A percentile compares a stretch with the other conserved stretches of the same genome.
phyloP scores from a whole-genome alignment of 2,329 filamentous ascomycete genomes.

The Apiospora rasikravindrae region DNA sequence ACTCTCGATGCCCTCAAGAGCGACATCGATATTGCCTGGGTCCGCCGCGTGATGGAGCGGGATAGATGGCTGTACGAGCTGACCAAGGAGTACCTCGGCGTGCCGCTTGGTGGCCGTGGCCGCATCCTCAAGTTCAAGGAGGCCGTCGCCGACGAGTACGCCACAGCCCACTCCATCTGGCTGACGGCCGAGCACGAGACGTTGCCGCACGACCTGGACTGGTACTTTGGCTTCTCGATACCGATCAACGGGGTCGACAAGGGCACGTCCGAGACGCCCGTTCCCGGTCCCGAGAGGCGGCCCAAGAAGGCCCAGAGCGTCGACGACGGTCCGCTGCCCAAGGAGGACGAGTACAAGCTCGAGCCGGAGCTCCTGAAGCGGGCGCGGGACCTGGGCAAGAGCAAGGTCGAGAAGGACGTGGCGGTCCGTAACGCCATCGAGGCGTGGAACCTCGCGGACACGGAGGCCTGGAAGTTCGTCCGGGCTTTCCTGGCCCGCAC shows the following conservation, averaged over 20 bases:
- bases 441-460: conserved; percentile 73
- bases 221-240: conserved; percentile 86
- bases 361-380: conserved; percentile 63
- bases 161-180: conserved; percentile 74
- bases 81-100: conserved; percentile 72
- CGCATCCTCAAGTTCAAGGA: conserved; percentile 82
- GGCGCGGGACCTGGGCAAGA: conserved; percentile 54
- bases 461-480: conserved; percentile 78
- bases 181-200: conserved; percentile 68
- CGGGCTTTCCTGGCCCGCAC: conserved; percentile 69
- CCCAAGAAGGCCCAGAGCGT: conserved; percentile 55
- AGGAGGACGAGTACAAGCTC: conserved; percentile 55
- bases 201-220: conserved; percentile 76
- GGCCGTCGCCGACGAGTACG: conserved; percentile 72
- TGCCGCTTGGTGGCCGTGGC: conserved; percentile 64
- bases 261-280: conserved; percentile 61
- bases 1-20: conserved; percentile 68
- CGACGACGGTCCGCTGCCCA: conserved; percentile 54
- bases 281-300: conserved; percentile 62
- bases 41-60: conserved; percentile 71
- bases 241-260: conserved; percentile 61
- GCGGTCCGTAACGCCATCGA: conserved; percentile 61
- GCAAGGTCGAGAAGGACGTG: conserved; percentile 49
- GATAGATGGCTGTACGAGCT: conserved; percentile 79
- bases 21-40: conserved; percentile 65